Percentiles rank a stretch among this genome's conserved stretches.
These are phyloP conservation scores for Zygosaccharomyces sapae DNA, from an alignment of 1,139 yeast genomes.

Conservation along the genomic window DNA sequence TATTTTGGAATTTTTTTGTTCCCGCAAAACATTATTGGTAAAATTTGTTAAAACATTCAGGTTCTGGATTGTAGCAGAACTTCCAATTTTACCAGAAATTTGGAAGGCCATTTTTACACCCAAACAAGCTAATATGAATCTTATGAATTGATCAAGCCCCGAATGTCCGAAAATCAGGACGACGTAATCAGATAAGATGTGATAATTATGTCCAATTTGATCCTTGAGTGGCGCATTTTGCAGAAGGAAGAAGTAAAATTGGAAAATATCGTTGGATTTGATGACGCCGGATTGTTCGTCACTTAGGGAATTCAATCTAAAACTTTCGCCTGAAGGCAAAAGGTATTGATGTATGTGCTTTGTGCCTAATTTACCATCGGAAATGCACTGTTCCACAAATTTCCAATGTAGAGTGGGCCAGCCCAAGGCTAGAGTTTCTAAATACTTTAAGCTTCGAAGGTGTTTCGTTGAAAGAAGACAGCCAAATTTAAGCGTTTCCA, in stretches of 20 bases:
- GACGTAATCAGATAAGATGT: constrained; percentile 17
- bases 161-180: constrained; percentile 29
- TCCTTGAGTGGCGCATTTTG: constrained; percentile 13
- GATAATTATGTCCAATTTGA: constrained; percentile 18
- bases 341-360: constrained; percentile 46
- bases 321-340: constrained; percentile 64
- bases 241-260: constrained; percentile 37
- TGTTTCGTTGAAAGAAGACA: constrained; percentile 59
- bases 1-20: constrained; percentile 6
- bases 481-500: constrained; percentile 44
- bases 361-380: constrained; percentile 30
- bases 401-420: constrained; percentile 77
- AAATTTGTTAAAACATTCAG: constrained; percentile 3
- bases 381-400: constrained; percentile 55
- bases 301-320: constrained; percentile 24
- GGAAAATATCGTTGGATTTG: constrained; percentile 34
- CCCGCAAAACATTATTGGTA: constrained; percentile 3
- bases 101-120: constrained; percentile 21
- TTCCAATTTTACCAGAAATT: constrained; percentile 11
- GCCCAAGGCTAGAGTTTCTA: constrained; percentile 81
- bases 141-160: constrained; percentile 27
- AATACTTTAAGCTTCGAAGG: constrained; percentile 67
- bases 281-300: constrained; percentile 19
- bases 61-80: constrained; percentile 10
- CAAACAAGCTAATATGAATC: constrained; percentile 26